Conservation (phyloP, 495 filamentous ascomycete species). For the Niebla homalea region DNA sequence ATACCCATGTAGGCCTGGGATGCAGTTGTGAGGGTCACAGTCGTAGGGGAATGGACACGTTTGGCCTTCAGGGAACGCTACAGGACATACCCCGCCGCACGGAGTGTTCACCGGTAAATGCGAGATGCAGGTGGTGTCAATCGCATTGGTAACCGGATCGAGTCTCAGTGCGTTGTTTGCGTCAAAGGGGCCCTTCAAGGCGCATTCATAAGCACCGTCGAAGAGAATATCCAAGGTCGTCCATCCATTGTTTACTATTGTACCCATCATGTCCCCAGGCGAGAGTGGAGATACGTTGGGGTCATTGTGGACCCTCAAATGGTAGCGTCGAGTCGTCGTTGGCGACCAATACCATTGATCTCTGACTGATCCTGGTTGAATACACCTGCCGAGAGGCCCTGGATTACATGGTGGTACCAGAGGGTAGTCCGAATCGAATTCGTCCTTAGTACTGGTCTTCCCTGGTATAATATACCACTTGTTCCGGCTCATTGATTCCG, state of each 20-base stretch:
- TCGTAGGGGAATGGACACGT: too few species aligned
- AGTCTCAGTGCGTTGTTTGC: neutral
- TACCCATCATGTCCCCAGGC: neutral
- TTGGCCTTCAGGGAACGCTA: neutral
- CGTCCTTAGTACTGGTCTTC: neutral
- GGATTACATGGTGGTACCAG: neutral
- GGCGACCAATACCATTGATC: slow-evolving; percentile 3
- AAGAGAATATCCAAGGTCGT: slow-evolving; percentile 1
- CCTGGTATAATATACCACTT: slow-evolving; percentile 2
- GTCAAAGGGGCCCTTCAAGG: neutral
- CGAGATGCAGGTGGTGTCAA: slow-evolving; percentile 4
- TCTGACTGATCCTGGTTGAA: neutral
- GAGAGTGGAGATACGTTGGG: neutral
- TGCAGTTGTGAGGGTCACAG: too few species aligned
- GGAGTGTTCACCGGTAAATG: neutral
- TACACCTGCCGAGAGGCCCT: neutral
- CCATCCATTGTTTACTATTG: neutral
- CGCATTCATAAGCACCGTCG: slow-evolving; percentile 10
- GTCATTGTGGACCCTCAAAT: neutral
- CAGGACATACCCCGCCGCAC: neutral
- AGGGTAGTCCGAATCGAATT: neutral
- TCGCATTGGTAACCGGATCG: neutral
- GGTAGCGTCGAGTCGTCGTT: neutral
- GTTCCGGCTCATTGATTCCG: slow-evolving; percentile 1
- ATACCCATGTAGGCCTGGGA: too few species aligned